Conservation (phyloP, 352 stramenopile species). For the Thalassiosira exigua region DNA sequence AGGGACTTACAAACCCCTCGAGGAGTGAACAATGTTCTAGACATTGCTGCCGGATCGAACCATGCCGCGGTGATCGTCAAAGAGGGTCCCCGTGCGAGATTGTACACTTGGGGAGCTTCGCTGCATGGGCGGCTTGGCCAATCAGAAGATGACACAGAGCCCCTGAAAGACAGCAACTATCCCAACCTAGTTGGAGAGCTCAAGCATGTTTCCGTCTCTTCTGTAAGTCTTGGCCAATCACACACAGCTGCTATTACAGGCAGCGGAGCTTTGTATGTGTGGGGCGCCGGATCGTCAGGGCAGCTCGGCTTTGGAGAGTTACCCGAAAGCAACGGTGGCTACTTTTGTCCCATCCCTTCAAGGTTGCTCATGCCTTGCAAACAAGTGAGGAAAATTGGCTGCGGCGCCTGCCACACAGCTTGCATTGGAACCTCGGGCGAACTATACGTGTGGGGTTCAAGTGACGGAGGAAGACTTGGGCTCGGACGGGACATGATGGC, state of each 20-base stretch:
- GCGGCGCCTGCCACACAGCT: conserved; percentile 89
- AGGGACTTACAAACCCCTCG: conserved; percentile 61
- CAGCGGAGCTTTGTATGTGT: conserved; percentile 88
- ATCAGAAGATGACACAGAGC: conserved; percentile 57
- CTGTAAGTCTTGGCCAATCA: conserved; percentile 85
- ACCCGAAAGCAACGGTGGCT: conserved; percentile 81
- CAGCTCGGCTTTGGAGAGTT: conserved; percentile 90
- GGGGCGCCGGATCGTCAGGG: conserved; percentile 87
- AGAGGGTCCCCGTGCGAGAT: conserved; percentile 75
- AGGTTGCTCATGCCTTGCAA: conserved; percentile 78
- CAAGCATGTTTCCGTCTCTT: conserved; percentile 34
- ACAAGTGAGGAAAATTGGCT: conserved; percentile 87
- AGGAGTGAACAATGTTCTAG: conserved; percentile 73
- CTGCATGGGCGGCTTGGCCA: conserved; percentile 88
- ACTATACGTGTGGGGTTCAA: conserved; percentile 87
- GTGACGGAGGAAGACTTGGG: conserved; percentile 91
- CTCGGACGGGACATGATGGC: conserved; percentile 86
- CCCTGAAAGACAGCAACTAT: conserved; percentile 78
- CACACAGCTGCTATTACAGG: conserved; percentile 89
- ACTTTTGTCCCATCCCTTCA: conserved; percentile 85
- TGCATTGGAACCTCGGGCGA: conserved; percentile 88
- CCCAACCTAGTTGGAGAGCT: conserved; percentile 53
- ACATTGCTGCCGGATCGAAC: conserved; percentile 86
- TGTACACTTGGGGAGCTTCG: conserved; percentile 93
- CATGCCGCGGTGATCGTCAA: conserved; percentile 88